Percentiles rank a stretch among this genome's conserved stretches.
phyloP scores from a whole-genome alignment of 176 grass and related monocot genomes.

The Musa acuminata region DNA sequence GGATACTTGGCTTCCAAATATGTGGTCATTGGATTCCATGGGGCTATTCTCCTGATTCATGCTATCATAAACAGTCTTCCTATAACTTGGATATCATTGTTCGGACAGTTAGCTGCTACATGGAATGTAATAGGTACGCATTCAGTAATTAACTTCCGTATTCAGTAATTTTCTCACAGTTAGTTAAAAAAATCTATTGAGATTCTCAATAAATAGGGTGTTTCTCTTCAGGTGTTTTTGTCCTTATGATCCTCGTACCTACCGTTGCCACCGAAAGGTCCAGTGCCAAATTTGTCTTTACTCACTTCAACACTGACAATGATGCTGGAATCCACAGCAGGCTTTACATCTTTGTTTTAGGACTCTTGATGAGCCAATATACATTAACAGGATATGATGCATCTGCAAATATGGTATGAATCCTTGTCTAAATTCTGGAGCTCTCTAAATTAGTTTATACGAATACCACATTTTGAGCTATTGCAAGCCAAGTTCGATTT shows the following conservation, averaged over 20 bases:
- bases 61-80: conserved; percentile 83
- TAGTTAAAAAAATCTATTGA: not conserved
- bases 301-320: conserved; percentile 79
- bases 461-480: too few species aligned
- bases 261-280: conserved; percentile 66
- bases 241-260: conserved; percentile 68
- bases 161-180: not conserved
- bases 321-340: conserved; percentile 67
- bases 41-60: conserved; percentile 62
- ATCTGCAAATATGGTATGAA: conserved; percentile 73
- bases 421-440: not conserved
- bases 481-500: too few species aligned
- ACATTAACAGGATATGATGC: conserved; percentile 75
- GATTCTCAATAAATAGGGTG: not conserved
- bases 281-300: conserved; percentile 74
- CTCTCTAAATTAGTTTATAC: too few species aligned
- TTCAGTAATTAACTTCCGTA: not conserved
- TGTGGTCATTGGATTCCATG: conserved; percentile 75
- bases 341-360: conserved; percentile 71
- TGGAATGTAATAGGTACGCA: conserved; percentile 74
- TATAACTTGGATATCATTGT: conserved; percentile 68
- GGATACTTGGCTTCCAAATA: conserved; percentile 89
- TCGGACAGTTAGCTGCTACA: conserved; percentile 72
- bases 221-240: conserved; percentile 48
- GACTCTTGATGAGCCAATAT: conserved; percentile 91